Percentiles rank a stretch among this genome's conserved stretches.
Evolutionary conservation across 352 stramenopile genomes (phyloP).

Genomic region (Globisporangium camurandrum): DNA sequence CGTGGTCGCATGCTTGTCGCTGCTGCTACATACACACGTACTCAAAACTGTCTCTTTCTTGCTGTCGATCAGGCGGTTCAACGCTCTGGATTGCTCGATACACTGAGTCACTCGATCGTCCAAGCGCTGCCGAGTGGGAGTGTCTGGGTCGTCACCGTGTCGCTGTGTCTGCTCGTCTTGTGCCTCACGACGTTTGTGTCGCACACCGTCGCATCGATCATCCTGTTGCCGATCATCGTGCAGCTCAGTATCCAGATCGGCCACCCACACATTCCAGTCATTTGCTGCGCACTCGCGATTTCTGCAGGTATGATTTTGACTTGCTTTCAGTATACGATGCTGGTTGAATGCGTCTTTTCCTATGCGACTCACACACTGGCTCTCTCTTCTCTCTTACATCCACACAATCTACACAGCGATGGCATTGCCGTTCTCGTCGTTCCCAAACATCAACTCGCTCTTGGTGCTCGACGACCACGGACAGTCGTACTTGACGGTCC

Average conservation of each 20-base stretch:
- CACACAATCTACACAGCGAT: too few relatives aligned
- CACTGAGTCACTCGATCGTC: slow-evolving; percentile 78
- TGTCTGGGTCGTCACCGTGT: slow-evolving; percentile 82
- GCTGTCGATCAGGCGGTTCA: slow-evolving; percentile 73
- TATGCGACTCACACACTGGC: not conserved
- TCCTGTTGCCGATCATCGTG: slow-evolving; percentile 89
- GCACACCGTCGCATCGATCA: slow-evolving; percentile 90
- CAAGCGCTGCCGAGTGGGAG: slow-evolving; percentile 68
- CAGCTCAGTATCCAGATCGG: slow-evolving; percentile 84
- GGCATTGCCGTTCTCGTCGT: slow-evolving; percentile 89
- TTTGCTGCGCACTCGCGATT: slow-evolving; percentile 79
- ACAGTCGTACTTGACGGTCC: slow-evolving; percentile 78
- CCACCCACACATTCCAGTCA: slow-evolving; percentile 80
- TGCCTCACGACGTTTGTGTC: slow-evolving; percentile 91
- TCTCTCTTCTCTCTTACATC: too few relatives aligned
- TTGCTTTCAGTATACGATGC: not conserved
- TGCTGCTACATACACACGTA: not conserved
- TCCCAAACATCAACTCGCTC: slow-evolving; percentile 91
- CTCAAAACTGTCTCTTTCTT: not conserved
- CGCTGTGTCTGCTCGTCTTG: slow-evolving; percentile 81
- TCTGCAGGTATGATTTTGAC: slow-evolving; percentile 56
- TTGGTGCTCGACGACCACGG: slow-evolving; percentile 87
- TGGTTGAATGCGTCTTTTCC: not conserved
- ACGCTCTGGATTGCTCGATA: slow-evolving; percentile 75
- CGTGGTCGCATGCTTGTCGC: not conserved